These are phyloP conservation scores for Exophiala aquamarina DNA, from an alignment of 2,329 filamentous ascomycete genomes.

Conservation along the genomic window DNA sequence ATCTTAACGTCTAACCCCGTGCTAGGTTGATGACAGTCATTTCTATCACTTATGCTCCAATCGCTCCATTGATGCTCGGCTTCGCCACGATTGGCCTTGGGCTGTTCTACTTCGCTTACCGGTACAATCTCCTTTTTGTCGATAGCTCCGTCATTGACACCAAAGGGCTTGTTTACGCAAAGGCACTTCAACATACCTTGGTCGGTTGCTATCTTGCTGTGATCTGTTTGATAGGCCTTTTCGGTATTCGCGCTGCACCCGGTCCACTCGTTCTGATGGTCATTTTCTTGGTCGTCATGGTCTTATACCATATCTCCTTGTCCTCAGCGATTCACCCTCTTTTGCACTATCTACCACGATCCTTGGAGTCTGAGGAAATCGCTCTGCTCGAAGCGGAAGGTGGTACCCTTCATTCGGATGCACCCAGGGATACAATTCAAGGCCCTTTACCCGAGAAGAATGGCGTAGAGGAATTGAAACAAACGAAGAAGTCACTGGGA, in stretches of 20 bases:
- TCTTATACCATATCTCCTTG: slow-evolving; percentile 71
- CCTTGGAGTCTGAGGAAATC: slow-evolving; percentile 61
- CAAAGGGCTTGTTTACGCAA: slow-evolving; percentile 81
- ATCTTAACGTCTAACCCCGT: neutral
- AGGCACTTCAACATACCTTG: slow-evolving; percentile 82
- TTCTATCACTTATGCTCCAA: slow-evolving; percentile 83
- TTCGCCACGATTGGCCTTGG: slow-evolving; percentile 78
- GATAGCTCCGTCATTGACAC: slow-evolving; percentile 80
- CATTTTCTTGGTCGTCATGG: slow-evolving; percentile 70
- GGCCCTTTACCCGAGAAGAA: slow-evolving; percentile 25
- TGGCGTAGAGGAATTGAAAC: slow-evolving; percentile 20
- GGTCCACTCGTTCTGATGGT: slow-evolving; percentile 73
- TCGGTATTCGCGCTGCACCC: slow-evolving; percentile 66
- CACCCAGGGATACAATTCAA: slow-evolving; percentile 1
- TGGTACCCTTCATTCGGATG: neutral
- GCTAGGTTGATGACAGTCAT: slow-evolving; percentile 24
- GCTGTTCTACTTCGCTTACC: slow-evolving; percentile 82
- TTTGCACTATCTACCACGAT: slow-evolving; percentile 75
- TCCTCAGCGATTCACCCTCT: slow-evolving; percentile 73
- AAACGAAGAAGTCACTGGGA: slow-evolving; percentile 17
- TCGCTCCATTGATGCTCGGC: slow-evolving; percentile 79
- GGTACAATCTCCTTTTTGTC: slow-evolving; percentile 89
- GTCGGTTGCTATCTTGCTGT: slow-evolving; percentile 81
- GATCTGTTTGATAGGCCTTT: slow-evolving; percentile 80
- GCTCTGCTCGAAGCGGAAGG: slow-evolving; percentile 36